These are phyloP conservation scores for Fusarium sp. DNA, from an alignment of 2,329 filamentous ascomycete genomes.

Conservation along the genomic window DNA sequence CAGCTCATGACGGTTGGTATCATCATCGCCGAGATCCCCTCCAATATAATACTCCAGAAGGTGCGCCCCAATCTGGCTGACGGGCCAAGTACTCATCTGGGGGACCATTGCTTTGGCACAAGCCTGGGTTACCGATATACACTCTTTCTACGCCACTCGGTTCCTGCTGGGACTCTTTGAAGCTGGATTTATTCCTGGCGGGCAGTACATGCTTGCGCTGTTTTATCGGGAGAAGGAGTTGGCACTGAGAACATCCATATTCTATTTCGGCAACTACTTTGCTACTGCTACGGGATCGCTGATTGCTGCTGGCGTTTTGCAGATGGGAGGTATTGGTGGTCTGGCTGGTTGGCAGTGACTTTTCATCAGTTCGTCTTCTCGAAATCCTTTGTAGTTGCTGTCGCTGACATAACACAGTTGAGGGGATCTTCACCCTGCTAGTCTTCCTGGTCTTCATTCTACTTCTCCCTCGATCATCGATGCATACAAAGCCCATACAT, in stretches of 20 bases:
- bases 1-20: slow-evolving; percentile 62
- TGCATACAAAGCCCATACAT: slow-evolving; percentile 32
- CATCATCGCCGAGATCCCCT: slow-evolving; percentile 56
- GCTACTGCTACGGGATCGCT: slow-evolving; percentile 33
- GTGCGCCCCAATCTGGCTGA: slow-evolving; percentile 39
- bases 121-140: slow-evolving; percentile 29
- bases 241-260: slow-evolving; percentile 27
- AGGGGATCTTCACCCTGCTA: slow-evolving; percentile 34
- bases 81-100: slow-evolving; percentile 36
- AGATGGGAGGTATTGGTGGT: slow-evolving; percentile 36
- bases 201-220: slow-evolving; percentile 33
- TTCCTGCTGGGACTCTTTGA: slow-evolving; percentile 35
- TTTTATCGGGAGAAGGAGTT: slow-evolving; percentile 34
- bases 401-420: slow-evolving; percentile 3
- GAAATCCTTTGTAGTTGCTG: accelerated
- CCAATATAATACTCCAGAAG: slow-evolving; percentile 37
- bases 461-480: slow-evolving; percentile 34
- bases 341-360: slow-evolving; percentile 41
- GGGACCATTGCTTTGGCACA: slow-evolving; percentile 33
- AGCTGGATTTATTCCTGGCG: slow-evolving; percentile 34
- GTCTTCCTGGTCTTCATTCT: slow-evolving; percentile 35
- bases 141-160: slow-evolving; percentile 33
- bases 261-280: slow-evolving; percentile 44
- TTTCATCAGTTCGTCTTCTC: slow-evolving; percentile 13
- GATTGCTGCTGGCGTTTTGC: slow-evolving; percentile 35